phyloP scores from a whole-genome alignment of 257 asterid genomes.

The Solanum paucissectum region DNA sequence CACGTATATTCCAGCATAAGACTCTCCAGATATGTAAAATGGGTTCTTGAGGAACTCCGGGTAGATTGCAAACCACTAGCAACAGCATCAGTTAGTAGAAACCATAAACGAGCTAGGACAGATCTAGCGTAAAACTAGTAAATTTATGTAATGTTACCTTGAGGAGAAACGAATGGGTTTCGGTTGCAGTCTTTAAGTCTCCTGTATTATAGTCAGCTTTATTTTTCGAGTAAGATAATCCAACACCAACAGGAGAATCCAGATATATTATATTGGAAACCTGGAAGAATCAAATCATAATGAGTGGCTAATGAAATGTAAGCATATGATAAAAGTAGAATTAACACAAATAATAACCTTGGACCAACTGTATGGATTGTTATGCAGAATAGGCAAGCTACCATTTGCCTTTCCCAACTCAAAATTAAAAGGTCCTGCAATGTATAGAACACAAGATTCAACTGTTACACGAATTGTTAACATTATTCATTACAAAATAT shows the following conservation, averaged over 20 bases:
- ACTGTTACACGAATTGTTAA: neutral
- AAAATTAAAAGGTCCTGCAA: constrained; percentile 88
- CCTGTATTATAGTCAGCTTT: constrained; percentile 63
- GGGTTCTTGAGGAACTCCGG: constrained; percentile 70
- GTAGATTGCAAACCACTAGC: constrained; percentile 86
- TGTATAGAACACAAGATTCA: neutral
- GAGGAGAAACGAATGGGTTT: constrained; percentile 76
- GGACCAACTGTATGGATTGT: constrained; percentile 90
- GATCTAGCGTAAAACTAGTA: neutral
- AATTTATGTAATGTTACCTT: constrained; percentile 31
- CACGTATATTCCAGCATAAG: constrained; percentile 90
- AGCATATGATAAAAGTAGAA: neutral
- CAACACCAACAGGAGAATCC: constrained; percentile 95
- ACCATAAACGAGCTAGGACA: neutral
- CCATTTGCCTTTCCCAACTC: constrained; percentile 40
- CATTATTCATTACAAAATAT: neutral
- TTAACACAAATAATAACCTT: constrained; percentile 45
- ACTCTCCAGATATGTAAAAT: constrained; percentile 72
- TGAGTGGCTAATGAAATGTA: neutral
- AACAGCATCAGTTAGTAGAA: constrained; percentile 6
- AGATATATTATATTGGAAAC: constrained; percentile 67
- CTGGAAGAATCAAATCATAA: constrained; percentile 19
- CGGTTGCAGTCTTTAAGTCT: constrained; percentile 72
- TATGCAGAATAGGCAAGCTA: constrained; percentile 69
- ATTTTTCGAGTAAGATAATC: constrained; percentile 67